These are phyloP conservation scores for Didymella keratinophila DNA, from an alignment of 2,329 filamentous ascomycete species.

Conservation along the genomic window DNA sequence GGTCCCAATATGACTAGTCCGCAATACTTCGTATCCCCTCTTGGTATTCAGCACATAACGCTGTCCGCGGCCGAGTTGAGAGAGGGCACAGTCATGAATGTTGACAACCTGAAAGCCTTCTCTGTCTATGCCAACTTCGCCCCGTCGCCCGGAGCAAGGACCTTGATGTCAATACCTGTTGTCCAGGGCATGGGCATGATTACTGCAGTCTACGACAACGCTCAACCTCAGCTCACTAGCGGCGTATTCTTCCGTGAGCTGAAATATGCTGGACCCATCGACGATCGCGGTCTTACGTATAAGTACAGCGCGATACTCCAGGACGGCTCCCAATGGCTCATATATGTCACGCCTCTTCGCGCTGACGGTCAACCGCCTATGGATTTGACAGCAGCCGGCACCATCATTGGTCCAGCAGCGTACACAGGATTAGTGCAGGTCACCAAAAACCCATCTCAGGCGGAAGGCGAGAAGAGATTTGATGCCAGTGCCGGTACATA, in stretches of 20 bases:
- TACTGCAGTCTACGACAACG: constrained; percentile 76
- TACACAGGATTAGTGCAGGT: constrained; percentile 86
- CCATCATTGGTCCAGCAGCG: constrained; percentile 69
- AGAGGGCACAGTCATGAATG: constrained; percentile 63
- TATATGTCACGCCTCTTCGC: constrained; percentile 75
- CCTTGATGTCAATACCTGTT: constrained; percentile 77
- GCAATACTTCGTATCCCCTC: constrained; percentile 80
- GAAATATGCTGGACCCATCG: constrained; percentile 35
- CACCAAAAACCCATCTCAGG: constrained; percentile 72
- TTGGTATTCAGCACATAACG: constrained; percentile 82
- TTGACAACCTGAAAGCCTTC: constrained; percentile 62
- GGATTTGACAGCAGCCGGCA: constrained; percentile 69
- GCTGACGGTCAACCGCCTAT: constrained; percentile 68
- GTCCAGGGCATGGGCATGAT: constrained; percentile 91
- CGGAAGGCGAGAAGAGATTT: constrained; percentile 70
- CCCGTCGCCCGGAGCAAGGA: constrained; percentile 59
- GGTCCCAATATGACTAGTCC: constrained; percentile 47
- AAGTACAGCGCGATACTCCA: constrained; percentile 35
- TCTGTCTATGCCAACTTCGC: constrained; percentile 74
- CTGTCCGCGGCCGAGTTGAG: constrained; percentile 81
- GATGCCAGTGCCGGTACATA: constrained; percentile 82
- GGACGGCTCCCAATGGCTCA: constrained; percentile 75
- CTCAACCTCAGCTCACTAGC: constrained; percentile 75
- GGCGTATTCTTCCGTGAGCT: constrained; percentile 79
- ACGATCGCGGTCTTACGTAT: constrained; percentile 57